Conservation (phyloP, 1,284 basidiomycete species). For the Abortiporus biennis region DNA sequence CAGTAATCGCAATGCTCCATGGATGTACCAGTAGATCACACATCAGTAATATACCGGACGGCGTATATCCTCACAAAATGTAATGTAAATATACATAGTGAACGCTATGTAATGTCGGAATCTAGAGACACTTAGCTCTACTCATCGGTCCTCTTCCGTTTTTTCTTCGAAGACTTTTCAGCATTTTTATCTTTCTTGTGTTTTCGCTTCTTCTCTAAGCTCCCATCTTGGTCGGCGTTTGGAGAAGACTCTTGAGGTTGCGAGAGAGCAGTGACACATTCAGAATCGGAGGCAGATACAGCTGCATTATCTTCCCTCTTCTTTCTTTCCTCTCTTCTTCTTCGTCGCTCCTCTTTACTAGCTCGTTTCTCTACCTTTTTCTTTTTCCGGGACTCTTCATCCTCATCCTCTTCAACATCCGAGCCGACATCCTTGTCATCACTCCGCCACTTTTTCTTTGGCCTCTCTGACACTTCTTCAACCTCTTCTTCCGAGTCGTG, state of each 20-base stretch:
- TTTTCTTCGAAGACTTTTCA: not conserved
- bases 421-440: not conserved
- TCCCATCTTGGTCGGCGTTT: no score
- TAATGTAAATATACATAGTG: no score
- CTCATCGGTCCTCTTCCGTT: no score
- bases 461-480: slow-evolving; percentile 1
- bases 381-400: slow-evolving; percentile 16
- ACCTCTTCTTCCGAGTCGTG: slow-evolving; percentile 7
- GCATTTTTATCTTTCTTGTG: not conserved
- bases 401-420: not conserved
- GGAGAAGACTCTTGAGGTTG: no score
- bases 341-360: slow-evolving; percentile 19
- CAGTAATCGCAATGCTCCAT: no score
- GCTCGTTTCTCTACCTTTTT: slow-evolving; percentile 19
- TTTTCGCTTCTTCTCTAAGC: not conserved
- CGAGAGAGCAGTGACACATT: no score
- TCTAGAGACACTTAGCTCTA: no score
- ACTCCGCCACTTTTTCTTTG: slow-evolving; percentile 8
- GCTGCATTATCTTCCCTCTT: not conserved
- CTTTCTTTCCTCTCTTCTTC: slow-evolving; percentile 7
- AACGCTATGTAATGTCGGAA: no score
- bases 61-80: no score
- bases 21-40: no score
- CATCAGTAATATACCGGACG: no score
- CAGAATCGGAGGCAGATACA: no score